These are phyloP conservation scores for Colletotrichum noveboracense DNA, from an alignment of 2,329 filamentous ascomycete genomes.

Conservation along the genomic window DNA sequence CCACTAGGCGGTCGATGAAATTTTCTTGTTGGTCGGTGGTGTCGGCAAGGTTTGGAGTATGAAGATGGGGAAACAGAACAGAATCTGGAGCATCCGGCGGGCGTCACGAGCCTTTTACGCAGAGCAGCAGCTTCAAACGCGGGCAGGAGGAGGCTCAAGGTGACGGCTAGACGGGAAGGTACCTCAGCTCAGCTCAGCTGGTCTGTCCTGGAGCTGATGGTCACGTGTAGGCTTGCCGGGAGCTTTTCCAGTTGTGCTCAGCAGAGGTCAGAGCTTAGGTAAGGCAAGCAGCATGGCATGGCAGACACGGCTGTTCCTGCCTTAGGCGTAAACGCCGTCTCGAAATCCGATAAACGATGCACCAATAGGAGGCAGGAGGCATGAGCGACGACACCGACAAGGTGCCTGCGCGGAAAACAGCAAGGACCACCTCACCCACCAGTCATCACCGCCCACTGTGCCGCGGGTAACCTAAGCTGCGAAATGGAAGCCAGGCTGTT, in stretches of 20 bases:
- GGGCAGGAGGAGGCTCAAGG: background rate
- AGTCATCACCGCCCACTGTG: background rate
- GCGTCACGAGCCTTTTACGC: conserved; percentile 1
- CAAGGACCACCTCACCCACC: background rate
- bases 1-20: conserved; percentile 13
- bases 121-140: background rate
- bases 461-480: background rate
- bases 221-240: background rate
- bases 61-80: conserved; percentile 6
- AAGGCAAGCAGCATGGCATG: background rate
- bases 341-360: background rate
- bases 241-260: background rate
- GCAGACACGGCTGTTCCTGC: background rate
- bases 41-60: conserved; percentile 10
- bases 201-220: background rate
- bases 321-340: background rate
- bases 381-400: background rate
- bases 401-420: background rate
- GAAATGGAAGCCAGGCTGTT: background rate
- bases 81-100: conserved; percentile 14
- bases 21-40: conserved; percentile 8
- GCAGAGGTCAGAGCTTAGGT: background rate
- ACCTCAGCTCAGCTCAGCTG: background rate
- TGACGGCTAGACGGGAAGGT: background rate
- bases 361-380: background rate